These are phyloP conservation scores for Venturia asperata DNA, from an alignment of 2,329 filamentous ascomycete genomes.

Conservation along the genomic window DNA sequence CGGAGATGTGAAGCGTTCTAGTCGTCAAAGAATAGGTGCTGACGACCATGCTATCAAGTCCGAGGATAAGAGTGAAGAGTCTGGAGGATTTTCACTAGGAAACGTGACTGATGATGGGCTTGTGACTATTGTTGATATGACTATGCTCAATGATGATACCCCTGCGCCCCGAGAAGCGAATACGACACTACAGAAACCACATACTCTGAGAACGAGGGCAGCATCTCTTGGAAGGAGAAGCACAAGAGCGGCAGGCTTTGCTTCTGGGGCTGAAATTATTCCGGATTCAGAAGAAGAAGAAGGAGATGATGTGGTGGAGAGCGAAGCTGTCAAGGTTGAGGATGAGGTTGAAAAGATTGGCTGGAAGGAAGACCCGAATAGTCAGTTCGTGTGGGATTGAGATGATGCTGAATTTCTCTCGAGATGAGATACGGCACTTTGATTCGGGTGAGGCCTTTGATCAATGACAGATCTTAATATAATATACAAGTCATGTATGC, in stretches of 20 bases:
- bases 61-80: neutral
- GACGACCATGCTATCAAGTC: neutral
- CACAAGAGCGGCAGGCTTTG: neutral
- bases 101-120: neutral
- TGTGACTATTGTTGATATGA: neutral
- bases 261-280: neutral
- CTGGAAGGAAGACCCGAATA: neutral
- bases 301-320: neutral
- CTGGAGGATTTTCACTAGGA: neutral
- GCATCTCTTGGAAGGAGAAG: neutral
- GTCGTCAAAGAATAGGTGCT: neutral
- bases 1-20: neutral
- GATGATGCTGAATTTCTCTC: neutral
- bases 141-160: neutral
- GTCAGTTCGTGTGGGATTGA: neutral
- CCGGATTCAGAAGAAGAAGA: neutral
- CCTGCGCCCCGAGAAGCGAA: neutral
- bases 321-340: neutral
- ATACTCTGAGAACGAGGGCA: neutral
- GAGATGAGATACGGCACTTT: neutral
- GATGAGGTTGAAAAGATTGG: neutral
- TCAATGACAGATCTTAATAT: neutral
- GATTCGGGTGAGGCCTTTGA: neutral
- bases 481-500: neutral
- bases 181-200: neutral